These are phyloP conservation scores for Triangularia verruculosa DNA, from an alignment of 2,329 filamentous ascomycete species.

Conservation along the genomic window DNA sequence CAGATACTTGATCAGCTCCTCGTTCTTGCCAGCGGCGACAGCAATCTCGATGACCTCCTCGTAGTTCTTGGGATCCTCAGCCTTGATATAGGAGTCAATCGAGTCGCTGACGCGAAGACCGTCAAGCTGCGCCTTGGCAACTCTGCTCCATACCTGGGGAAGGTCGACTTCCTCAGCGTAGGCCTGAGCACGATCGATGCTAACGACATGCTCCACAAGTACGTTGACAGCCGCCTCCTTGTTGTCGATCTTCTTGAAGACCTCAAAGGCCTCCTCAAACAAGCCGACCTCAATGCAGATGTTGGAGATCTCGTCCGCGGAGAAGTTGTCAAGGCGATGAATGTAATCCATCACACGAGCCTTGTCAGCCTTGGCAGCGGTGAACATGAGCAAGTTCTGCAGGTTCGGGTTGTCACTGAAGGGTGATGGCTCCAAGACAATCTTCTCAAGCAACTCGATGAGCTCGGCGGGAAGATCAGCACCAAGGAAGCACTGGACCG, in stretches of 20 bases:
- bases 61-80: conserved; percentile 89
- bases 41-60: conserved; percentile 94
- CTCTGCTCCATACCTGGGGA: conserved; percentile 96
- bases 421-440: conserved; percentile 96
- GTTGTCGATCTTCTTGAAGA: conserved; percentile 96
- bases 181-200: conserved; percentile 93
- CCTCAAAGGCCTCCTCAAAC: conserved; percentile 95
- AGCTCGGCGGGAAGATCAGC: conserved; percentile 90
- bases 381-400: conserved; percentile 94
- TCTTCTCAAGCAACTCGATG: conserved; percentile 98
- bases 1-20: conserved; percentile 93
- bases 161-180: conserved; percentile 93
- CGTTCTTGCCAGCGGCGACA: conserved; percentile 93
- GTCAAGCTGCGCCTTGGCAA: conserved; percentile 96
- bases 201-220: conserved; percentile 92
- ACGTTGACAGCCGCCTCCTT: conserved; percentile 85
- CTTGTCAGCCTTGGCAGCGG: conserved; percentile 95
- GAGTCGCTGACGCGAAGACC: conserved; percentile 88
- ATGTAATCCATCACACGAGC: conserved; percentile 94
- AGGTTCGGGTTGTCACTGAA: conserved; percentile 97
- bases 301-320: conserved; percentile 85
- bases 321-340: conserved; percentile 83
- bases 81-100: conserved; percentile 96
- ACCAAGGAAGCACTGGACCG: conserved; percentile 87
- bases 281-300: conserved; percentile 94